A percentile compares a stretch with the other conserved stretches of the same genome.
These are phyloP conservation scores for Oryza australiensis DNA, from an alignment of 176 grass and related monocot genomes.

Conservation along the genomic window DNA sequence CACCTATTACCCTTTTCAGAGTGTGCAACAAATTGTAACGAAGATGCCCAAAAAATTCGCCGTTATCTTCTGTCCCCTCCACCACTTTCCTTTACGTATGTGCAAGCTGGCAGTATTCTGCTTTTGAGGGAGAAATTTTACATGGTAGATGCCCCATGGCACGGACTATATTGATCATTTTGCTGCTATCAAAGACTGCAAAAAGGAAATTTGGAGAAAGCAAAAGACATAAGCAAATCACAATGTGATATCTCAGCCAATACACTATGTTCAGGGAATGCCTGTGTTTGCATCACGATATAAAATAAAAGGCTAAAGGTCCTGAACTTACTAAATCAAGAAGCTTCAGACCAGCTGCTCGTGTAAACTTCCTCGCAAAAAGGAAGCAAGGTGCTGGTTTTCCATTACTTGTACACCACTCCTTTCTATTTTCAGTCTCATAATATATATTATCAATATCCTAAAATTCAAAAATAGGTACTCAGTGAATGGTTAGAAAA, in stretches of 20 bases:
- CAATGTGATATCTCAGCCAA: not conserved
- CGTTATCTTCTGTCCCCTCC: constrained; percentile 23
- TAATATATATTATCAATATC: constrained; percentile 92
- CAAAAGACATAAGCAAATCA: constrained; percentile 17
- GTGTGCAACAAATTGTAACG: constrained; percentile 26
- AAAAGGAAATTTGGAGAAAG: constrained; percentile 1
- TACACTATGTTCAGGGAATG: not conserved
- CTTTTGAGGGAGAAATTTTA: constrained; percentile 26
- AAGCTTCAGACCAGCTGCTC: constrained; percentile 76
- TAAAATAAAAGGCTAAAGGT: constrained; percentile 16
- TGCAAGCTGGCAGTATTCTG: constrained; percentile 26
- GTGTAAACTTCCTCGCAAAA: constrained; percentile 94
- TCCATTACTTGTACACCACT: constrained; percentile 86
- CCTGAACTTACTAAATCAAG: constrained; percentile 60
- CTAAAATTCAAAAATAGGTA: constrained; percentile 44
- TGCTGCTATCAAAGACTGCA: constrained; percentile 52
- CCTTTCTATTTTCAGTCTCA: constrained; percentile 91
- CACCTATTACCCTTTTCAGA: constrained; percentile 27
- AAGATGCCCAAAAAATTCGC: constrained; percentile 11
- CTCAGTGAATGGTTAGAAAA: constrained; percentile 26
- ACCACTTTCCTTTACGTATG: constrained; percentile 32
- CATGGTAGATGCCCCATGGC: constrained; percentile 11
- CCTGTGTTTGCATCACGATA: not conserved
- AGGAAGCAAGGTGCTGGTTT: constrained; percentile 89
- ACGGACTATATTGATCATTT: constrained; percentile 43